Conservation (phyloP, 2,329 filamentous ascomycete genomes). For the Neophaeococcomyces aloes region DNA sequence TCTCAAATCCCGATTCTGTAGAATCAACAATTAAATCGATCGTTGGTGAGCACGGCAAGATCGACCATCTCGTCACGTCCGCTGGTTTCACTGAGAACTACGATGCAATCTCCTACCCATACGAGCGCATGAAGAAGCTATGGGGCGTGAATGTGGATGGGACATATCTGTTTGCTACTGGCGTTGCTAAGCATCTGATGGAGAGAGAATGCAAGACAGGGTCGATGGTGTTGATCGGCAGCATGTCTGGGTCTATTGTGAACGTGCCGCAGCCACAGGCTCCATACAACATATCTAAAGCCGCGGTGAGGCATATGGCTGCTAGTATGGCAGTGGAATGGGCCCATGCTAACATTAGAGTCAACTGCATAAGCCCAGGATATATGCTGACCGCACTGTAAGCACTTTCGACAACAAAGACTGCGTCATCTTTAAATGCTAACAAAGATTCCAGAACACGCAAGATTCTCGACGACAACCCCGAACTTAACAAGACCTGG, state of each 20-base stretch:
- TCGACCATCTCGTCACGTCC: slow-evolving; percentile 89
- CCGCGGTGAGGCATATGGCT: slow-evolving; percentile 79
- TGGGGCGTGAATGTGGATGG: slow-evolving; percentile 83
- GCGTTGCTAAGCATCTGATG: slow-evolving; percentile 61
- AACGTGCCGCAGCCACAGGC: slow-evolving; percentile 91
- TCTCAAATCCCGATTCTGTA: slow-evolving; percentile 69
- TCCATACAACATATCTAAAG: slow-evolving; percentile 88
- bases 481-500: slow-evolving; percentile 82
- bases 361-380: slow-evolving; percentile 90
- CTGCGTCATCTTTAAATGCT: slow-evolving; percentile 3
- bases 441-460: slow-evolving; percentile 52
- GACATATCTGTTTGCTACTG: slow-evolving; percentile 29
- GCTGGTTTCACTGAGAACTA: slow-evolving; percentile 96
- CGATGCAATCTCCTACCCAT: slow-evolving; percentile 79
- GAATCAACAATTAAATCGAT: slow-evolving; percentile 61
- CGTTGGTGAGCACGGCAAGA: slow-evolving; percentile 61
- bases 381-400: slow-evolving; percentile 94
- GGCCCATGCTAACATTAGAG: slow-evolving; percentile 75
- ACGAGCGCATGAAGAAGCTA: slow-evolving; percentile 83
- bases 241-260: slow-evolving; percentile 88
- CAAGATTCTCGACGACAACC: slow-evolving; percentile 90
- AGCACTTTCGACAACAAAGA: slow-evolving; percentile 30
- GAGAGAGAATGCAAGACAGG: slow-evolving; percentile 59
- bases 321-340: slow-evolving; percentile 87
- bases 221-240: slow-evolving; percentile 88